Evolutionary conservation across 192 early-diverging fungal species (phyloP), one percentile per base, ranked within the genome.

Genomic region (Ramicandelaber brevisporus): DNA sequence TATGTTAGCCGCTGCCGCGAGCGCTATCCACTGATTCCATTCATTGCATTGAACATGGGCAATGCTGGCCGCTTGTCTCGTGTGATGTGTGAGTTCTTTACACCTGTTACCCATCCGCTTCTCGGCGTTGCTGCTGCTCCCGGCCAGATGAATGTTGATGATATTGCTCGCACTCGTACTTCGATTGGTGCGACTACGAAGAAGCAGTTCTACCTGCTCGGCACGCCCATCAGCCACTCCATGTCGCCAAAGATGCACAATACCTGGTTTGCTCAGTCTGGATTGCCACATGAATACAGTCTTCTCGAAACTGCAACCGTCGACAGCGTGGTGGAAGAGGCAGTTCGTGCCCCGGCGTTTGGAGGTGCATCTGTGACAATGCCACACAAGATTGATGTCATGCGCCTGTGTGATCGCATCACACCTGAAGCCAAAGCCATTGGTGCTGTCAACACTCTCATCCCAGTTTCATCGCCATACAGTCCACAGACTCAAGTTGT

Each of bases 41-140:
- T 93, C 39, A 92, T 98, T 39, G 78, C 86, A 0, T 53, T 98
- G 18, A 87, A 92, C 51, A 98, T 98, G 93, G 80, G 82, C 6
- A 48, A 63, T 11, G 27, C 51, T 4, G 93, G 93, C n/a, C 85
- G 83, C 50, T 46, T 87, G 19, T 85, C 85, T 1, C 72, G 88
- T 20, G 72, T 80, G 0, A 49, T 90, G 28, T 93, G 93, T 49
- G 63, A 61, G n/a, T 75, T 68, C 37, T 41, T 95, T 29, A 90
- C 93, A 2, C 93, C 93, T 3, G 83, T 92, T 13, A 98, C 89
- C 1, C 93, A 98, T 36, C 48, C 69, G 13, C 38, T 53, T 12
- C 44, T 98, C 28, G 69, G 81, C 5, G 43, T 53, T 1, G 60
- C 62, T 17, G 88, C 92, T 5, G 93, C 93, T 2, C 84, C 88